phyloP scores from a whole-genome alignment of 2,329 filamentous ascomycete genomes.

The Aspergillus sp. region DNA sequence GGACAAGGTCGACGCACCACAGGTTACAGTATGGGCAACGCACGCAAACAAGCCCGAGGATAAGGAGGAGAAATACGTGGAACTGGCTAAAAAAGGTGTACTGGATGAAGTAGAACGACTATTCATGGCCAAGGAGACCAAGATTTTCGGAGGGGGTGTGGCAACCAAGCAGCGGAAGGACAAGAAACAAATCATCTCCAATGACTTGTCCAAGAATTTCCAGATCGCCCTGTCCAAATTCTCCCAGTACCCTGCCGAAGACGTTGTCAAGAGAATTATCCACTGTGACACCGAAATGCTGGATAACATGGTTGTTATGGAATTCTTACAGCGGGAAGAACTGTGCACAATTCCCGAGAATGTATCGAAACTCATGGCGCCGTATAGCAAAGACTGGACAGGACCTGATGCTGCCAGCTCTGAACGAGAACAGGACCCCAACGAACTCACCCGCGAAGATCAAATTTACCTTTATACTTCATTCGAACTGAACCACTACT shows the following conservation, averaged over 20 bases:
- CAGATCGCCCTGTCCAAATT: constrained; percentile 95
- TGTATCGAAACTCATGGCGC: constrained; percentile 83
- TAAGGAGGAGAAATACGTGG: constrained; percentile 92
- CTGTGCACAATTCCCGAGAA: constrained; percentile 92
- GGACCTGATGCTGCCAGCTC: constrained; percentile 78
- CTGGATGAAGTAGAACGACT: constrained; percentile 96
- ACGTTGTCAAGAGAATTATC: constrained; percentile 88
- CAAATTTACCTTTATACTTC: constrained; percentile 93
- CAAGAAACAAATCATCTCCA: constrained; percentile 96
- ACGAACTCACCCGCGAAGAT: constrained; percentile 88
- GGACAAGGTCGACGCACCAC: constrained; percentile 94
- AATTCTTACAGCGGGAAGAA: constrained; percentile 90
- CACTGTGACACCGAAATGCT: constrained; percentile 89
- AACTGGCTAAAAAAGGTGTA: constrained; percentile 90
- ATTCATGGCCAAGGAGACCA: constrained; percentile 96
- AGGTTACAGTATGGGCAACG: constrained; percentile 88
- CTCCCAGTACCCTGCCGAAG: constrained; percentile 78
- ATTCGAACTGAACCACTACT: constrained; percentile 94
- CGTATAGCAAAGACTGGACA: constrained; percentile 96
- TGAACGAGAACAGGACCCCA: constrained; percentile 79
- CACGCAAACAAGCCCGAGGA: constrained; percentile 83
- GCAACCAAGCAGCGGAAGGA: constrained; percentile 74
- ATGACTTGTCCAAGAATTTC: constrained; percentile 83
- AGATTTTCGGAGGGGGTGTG: constrained; percentile 69
- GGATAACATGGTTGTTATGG: constrained; percentile 90